These are phyloP conservation scores for Orobanche coerulescens DNA, from an alignment of 257 asterid genomes.

Conservation along the genomic window DNA sequence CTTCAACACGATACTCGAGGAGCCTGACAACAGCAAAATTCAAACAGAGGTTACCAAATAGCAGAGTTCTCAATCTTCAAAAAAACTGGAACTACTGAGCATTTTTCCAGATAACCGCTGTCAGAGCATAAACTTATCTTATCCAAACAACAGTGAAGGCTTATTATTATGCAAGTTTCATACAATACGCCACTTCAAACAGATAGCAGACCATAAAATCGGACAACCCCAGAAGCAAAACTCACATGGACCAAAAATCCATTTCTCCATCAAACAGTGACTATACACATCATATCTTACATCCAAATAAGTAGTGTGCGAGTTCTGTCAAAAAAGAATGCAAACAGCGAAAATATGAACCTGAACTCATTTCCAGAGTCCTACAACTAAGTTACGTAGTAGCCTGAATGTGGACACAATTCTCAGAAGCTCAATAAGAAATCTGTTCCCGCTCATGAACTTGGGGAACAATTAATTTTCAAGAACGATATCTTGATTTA, in stretches of 20 bases:
- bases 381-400: too few species aligned
- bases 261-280: background rate
- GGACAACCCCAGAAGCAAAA: background rate
- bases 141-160: background rate
- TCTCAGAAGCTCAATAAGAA: background rate
- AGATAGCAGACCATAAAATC: background rate
- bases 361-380: too few species aligned
- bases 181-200: background rate
- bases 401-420: background rate
- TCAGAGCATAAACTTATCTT: background rate
- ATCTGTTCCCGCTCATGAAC: background rate
- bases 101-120: background rate
- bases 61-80: background rate
- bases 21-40: constrained; percentile 46
- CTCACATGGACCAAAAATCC: background rate
- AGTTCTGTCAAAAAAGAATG: background rate
- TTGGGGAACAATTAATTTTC: background rate
- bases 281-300: background rate
- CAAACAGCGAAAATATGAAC: background rate
- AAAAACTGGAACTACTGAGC: background rate
- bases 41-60: background rate
- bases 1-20: constrained; percentile 84
- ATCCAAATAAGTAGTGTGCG: background rate
- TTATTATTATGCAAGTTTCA: background rate
- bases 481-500: background rate